These are phyloP conservation scores for Cocos nucifera DNA, from an alignment of 176 grass and related monocot species.

Conservation along the genomic window DNA sequence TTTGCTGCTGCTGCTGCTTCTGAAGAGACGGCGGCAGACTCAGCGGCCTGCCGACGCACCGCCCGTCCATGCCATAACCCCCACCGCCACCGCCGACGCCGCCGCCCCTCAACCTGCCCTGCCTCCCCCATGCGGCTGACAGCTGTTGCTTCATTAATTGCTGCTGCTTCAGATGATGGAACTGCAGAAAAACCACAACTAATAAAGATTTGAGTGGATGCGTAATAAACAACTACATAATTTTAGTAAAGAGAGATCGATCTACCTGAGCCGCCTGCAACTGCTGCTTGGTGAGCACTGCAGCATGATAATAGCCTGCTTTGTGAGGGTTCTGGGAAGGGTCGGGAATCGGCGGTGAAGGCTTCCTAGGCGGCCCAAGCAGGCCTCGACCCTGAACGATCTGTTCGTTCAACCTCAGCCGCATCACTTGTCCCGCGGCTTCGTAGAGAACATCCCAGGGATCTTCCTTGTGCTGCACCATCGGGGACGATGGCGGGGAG, in stretches of 20 bases:
- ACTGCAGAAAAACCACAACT: slow-evolving; percentile 13
- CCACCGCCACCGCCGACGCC: not conserved
- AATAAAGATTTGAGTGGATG: not conserved
- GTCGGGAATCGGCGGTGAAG: slow-evolving; percentile 6
- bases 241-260: not conserved
- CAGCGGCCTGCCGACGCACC: not conserved
- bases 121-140: slow-evolving; percentile 1
- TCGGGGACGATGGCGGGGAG: slow-evolving; percentile 66
- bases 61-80: not conserved
- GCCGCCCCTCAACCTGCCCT: slow-evolving; percentile 4
- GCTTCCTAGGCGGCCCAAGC: slow-evolving; percentile 3
- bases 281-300: slow-evolving; percentile 49
- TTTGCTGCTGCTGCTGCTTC: slow-evolving; percentile 15
- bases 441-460: slow-evolving; percentile 55
- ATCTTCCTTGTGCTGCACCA: slow-evolving; percentile 37
- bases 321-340: not conserved
- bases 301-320: slow-evolving; percentile 29
- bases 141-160: slow-evolving; percentile 53
- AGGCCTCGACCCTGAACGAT: slow-evolving; percentile 3
- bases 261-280: slow-evolving; percentile 57
- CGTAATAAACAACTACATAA: not conserved
- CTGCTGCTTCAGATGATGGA: slow-evolving; percentile 65
- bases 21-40: slow-evolving; percentile 38
- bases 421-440: slow-evolving; percentile 54
- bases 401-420: slow-evolving; percentile 32